These are phyloP conservation scores for Macrolepiota albuminosa DNA, from an alignment of 768 basidiomycete species.

Conservation along the genomic window DNA sequence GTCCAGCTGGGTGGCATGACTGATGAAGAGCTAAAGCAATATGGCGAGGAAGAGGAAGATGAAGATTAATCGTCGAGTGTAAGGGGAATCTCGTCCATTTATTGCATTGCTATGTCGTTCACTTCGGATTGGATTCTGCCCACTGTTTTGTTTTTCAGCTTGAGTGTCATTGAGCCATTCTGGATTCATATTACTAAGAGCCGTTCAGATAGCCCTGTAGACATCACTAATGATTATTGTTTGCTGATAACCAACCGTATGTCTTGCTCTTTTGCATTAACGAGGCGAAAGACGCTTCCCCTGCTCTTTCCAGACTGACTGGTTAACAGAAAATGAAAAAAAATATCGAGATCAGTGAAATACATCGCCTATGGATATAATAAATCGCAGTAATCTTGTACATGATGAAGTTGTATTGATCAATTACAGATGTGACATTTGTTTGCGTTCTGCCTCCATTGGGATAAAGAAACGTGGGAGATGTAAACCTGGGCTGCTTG, in stretches of 20 bases:
- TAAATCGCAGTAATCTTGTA: background rate
- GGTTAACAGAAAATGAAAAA: background rate
- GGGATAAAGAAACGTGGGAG: background rate
- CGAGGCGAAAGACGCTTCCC: background rate
- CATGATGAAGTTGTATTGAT: too few species aligned
- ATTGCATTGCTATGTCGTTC: background rate
- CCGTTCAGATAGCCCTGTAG: background rate
- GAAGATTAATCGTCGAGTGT: background rate
- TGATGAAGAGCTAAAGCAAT: background rate
- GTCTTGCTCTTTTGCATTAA: background rate
- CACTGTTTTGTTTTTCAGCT: background rate
- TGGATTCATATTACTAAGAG: background rate
- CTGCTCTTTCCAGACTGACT: background rate
- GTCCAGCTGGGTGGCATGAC: conserved; percentile 5
- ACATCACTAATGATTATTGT: background rate
- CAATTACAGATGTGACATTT: background rate
- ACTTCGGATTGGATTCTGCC: background rate
- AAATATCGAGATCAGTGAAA: background rate
- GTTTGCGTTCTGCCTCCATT: background rate
- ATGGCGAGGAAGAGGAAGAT: background rate
- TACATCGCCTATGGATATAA: too few species aligned
- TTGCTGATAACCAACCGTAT: background rate
- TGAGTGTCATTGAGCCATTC: background rate
- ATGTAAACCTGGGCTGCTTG: background rate
- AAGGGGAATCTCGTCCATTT: background rate